Evolutionary conservation across 345 rosid genomes (phyloP).

Genomic region (Corymbia maculata): DNA sequence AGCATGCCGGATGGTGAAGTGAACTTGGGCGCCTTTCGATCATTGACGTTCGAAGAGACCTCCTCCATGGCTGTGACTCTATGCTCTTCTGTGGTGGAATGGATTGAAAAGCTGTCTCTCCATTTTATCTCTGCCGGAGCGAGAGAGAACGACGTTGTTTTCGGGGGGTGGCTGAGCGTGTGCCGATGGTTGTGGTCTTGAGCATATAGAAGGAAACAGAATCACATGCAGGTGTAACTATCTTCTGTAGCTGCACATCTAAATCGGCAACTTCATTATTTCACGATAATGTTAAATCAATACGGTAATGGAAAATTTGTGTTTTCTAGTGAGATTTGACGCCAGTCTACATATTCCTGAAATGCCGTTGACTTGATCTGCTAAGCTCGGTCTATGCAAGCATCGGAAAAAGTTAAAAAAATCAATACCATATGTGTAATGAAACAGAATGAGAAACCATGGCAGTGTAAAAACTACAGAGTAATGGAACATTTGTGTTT

Average conservation of each 20-base stretch:
- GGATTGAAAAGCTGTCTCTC: neutral
- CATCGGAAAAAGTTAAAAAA: no score
- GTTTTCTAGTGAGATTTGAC: neutral
- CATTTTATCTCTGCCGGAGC: neutral
- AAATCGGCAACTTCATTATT: neutral
- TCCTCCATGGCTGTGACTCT: neutral
- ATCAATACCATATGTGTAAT: no score
- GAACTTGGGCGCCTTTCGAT: neutral
- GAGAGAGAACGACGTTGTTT: neutral
- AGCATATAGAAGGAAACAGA: neutral
- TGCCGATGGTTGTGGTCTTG: neutral
- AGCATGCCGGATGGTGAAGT: slow-evolving; percentile 6
- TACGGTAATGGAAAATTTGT: fast-evolving
- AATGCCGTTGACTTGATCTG: neutral
- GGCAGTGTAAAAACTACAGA: no score
- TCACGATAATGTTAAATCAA: fast-evolving
- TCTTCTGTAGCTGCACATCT: neutral
- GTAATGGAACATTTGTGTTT: no score
- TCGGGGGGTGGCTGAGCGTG: neutral
- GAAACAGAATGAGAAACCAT: no score
- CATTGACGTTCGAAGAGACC: neutral
- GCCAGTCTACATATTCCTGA: neutral
- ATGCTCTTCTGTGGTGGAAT: neutral
- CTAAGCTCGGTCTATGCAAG: no score
- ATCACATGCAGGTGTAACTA: neutral